Evolutionary conservation across 2,329 filamentous ascomycete species (phyloP).

Genomic region (Pseudogymnoascus sp.): DNA sequence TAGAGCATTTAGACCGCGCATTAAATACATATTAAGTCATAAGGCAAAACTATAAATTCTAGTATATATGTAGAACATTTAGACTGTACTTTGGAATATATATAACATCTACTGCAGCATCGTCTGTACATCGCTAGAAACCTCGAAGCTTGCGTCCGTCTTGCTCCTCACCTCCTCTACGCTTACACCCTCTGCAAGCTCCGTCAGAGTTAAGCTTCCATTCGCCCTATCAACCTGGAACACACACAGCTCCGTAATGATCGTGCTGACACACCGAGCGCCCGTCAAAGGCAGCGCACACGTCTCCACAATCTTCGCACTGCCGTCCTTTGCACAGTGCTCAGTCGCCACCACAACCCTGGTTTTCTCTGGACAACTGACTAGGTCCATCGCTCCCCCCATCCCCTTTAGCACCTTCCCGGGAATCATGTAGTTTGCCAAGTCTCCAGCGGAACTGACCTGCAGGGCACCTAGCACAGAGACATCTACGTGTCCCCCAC

Average conservation of each 20-base stretch:
- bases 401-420: slow-evolving; percentile 86
- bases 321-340: slow-evolving; percentile 63
- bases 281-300: slow-evolving; percentile 62
- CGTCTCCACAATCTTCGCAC: slow-evolving; percentile 58
- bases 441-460: slow-evolving; percentile 69
- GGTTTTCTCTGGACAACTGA: slow-evolving; percentile 63
- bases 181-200: slow-evolving; percentile 62
- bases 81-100: neutral
- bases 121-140: slow-evolving; percentile 51
- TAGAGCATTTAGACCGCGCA: neutral
- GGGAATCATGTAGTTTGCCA: slow-evolving; percentile 88
- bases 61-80: neutral
- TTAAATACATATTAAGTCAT: neutral
- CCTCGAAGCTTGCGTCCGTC: slow-evolving; percentile 62
- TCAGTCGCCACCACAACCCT: slow-evolving; percentile 68
- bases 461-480: slow-evolving; percentile 79
- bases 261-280: slow-evolving; percentile 61
- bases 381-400: slow-evolving; percentile 71
- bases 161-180: slow-evolving; percentile 64
- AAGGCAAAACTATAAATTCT: neutral
- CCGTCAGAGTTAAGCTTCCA: slow-evolving; percentile 60
- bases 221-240: slow-evolving; percentile 60
- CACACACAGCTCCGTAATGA: slow-evolving; percentile 70
- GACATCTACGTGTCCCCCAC: slow-evolving; percentile 76
- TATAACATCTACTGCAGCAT: slow-evolving; percentile 29